A percentile compares a stretch with the other conserved stretches of the same genome.
Conservation (phyloP, 2,329 filamentous ascomycete species). For the Apiospora koreana region DNA sequence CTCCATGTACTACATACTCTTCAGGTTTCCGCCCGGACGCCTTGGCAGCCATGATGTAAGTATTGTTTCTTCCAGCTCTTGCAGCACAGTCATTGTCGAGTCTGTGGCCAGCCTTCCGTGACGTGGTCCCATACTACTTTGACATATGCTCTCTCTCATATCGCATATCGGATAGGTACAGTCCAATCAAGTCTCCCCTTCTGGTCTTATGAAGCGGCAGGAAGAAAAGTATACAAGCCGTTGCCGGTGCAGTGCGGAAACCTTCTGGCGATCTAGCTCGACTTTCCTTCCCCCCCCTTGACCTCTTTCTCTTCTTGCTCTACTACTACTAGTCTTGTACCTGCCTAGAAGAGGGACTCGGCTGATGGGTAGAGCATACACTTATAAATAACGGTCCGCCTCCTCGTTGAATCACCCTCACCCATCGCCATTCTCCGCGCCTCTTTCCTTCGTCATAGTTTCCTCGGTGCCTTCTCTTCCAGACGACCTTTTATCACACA, state of each 20-base stretch:
- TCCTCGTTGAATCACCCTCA: background rate
- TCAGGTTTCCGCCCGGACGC: background rate
- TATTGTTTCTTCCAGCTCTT: conserved; percentile 3
- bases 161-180: conserved; percentile 9
- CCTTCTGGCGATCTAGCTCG: background rate
- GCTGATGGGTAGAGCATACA: background rate
- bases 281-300: background rate
- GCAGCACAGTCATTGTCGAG: background rate
- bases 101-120: conserved; percentile 9
- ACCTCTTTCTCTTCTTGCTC: background rate
- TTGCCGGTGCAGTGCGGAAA: conserved; percentile 1
- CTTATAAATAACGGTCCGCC: background rate
- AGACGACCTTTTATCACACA: background rate
- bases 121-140: conserved; percentile 5
- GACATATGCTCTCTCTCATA: conserved; percentile 1
- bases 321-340: background rate
- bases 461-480: background rate
- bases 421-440: background rate
- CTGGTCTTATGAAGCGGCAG: conserved; percentile 3
- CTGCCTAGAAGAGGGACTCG: background rate
- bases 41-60: conserved; percentile 1
- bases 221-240: conserved; percentile 9
- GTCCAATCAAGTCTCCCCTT: background rate
- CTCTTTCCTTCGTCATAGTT: background rate
- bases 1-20: background rate